phyloP scores from a whole-genome alignment of 768 basidiomycete species.

The Tephrocybe sp. region DNA sequence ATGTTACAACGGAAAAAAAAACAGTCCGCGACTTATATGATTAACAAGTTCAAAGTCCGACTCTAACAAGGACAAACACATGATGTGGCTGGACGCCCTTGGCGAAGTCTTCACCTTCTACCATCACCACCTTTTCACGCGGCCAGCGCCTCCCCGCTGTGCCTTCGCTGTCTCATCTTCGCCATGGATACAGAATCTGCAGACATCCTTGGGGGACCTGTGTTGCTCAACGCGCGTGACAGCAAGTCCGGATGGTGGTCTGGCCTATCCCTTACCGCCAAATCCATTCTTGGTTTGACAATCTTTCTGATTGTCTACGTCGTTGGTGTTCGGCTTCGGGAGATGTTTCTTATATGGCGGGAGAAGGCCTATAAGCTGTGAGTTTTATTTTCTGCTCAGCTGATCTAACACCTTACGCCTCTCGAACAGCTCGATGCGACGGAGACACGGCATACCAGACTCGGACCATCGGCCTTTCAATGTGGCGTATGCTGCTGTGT shows the following conservation, averaged over 20 bases:
- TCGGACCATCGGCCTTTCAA: conserved; percentile 80
- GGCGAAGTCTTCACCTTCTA: conserved; percentile 29
- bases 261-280: conserved; percentile 38
- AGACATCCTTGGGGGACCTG: conserved; percentile 68
- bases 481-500: conserved; percentile 79
- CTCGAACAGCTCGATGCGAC: conserved; percentile 58
- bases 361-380: conserved; percentile 68
- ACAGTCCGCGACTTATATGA: conserved; percentile 8
- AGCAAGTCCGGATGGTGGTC: conserved; percentile 30
- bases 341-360: conserved; percentile 51
- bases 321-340: conserved; percentile 38
- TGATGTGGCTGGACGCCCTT: conserved; percentile 27
- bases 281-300: conserved; percentile 32
- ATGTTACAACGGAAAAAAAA: neutral
- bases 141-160: conserved; percentile 29
- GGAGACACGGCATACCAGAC: conserved; percentile 83
- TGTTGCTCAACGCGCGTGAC: conserved; percentile 34
- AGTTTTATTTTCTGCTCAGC: conserved; percentile 21
- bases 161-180: conserved; percentile 21
- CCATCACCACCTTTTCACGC: conserved; percentile 32
- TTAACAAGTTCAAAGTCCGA: conserved; percentile 18
- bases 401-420: conserved; percentile 13
- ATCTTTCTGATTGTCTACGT: conserved; percentile 37
- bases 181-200: conserved; percentile 65
- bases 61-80: conserved; percentile 33